These are phyloP conservation scores for Platanthera zijinensis DNA, from an alignment of 106 monocot genomes.

Conservation along the genomic window DNA sequence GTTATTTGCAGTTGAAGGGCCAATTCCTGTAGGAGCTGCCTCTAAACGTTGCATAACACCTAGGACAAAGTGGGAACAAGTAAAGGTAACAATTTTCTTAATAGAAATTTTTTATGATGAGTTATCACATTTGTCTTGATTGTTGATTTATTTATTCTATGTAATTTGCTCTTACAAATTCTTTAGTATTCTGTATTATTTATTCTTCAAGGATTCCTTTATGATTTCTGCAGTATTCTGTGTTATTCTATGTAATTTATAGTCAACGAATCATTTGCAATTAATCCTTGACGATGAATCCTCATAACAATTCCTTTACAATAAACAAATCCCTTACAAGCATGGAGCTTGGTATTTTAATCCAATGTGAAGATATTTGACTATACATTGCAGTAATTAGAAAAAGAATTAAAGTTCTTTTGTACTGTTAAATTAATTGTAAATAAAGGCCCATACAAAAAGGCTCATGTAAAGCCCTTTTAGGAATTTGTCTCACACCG, in stretches of 20 bases:
- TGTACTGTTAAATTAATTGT: not conserved
- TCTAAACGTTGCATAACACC: constrained; percentile 59
- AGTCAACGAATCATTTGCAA: no score
- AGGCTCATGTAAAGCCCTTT: no score
- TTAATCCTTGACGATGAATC: no score
- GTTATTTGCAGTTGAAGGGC: constrained; percentile 50
- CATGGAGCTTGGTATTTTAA: not conserved
- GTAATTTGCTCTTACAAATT: no score
- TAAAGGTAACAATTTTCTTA: constrained; percentile 44
- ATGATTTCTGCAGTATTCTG: no score
- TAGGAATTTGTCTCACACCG: no score
- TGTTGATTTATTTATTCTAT: not conserved
- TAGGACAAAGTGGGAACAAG: constrained; percentile 94
- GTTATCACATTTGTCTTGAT: not conserved
- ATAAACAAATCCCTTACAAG: not conserved
- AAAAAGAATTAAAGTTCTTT: not conserved
- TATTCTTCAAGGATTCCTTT: no score
- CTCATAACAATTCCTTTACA: no score
- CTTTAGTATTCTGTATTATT: no score
- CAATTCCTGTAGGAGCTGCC: constrained; percentile 30
- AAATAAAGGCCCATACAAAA: no score
- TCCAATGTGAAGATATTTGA: not conserved
- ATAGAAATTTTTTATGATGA: not conserved
- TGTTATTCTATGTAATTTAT: no score
- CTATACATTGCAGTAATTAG: not conserved